These are phyloP conservation scores for Excoecaria agallocha DNA, from an alignment of 345 rosid species.

Conservation along the genomic window DNA sequence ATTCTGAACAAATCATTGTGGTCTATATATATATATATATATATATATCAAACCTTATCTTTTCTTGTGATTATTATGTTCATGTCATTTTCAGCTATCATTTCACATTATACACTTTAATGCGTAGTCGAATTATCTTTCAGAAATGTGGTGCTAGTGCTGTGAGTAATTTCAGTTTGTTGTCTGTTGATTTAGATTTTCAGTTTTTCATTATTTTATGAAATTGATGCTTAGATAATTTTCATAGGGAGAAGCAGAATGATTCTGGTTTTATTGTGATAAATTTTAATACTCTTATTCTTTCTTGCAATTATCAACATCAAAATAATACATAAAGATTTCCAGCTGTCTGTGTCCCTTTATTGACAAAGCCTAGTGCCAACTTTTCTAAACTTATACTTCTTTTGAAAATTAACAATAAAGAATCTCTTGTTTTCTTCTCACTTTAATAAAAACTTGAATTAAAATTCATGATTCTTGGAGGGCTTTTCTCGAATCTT, in stretches of 20 bases:
- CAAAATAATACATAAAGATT: neutral
- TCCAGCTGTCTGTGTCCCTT: conserved; percentile 23
- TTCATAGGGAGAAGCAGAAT: conserved; percentile 1
- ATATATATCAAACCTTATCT: conserved; percentile 11
- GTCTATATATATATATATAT: neutral
- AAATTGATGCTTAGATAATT: neutral
- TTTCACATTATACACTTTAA: conserved; percentile 16
- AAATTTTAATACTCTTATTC: neutral
- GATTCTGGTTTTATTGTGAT: conserved; percentile 1
- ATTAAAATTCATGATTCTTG: neutral
- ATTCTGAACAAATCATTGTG: conserved; percentile 13
- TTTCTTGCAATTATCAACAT: conserved; percentile 19
- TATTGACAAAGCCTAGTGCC: conserved; percentile 17
- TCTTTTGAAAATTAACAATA: neutral
- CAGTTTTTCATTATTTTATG: conserved; percentile 1
- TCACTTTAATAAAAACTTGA: neutral
- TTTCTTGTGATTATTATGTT: conserved; percentile 14
- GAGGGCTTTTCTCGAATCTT: neutral
- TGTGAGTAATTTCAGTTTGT: neutral
- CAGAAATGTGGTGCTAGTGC: neutral
- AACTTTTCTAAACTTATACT: neutral
- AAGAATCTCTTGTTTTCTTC: neutral
- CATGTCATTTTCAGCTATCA: conserved; percentile 14
- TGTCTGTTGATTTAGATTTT: neutral
- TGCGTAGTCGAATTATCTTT: conserved; percentile 1